Evolutionary conservation across 495 filamentous ascomycete genomes (phyloP), one percentile per base, ranked within the genome.

Genomic region (Neurospora tetraspora): DNA sequence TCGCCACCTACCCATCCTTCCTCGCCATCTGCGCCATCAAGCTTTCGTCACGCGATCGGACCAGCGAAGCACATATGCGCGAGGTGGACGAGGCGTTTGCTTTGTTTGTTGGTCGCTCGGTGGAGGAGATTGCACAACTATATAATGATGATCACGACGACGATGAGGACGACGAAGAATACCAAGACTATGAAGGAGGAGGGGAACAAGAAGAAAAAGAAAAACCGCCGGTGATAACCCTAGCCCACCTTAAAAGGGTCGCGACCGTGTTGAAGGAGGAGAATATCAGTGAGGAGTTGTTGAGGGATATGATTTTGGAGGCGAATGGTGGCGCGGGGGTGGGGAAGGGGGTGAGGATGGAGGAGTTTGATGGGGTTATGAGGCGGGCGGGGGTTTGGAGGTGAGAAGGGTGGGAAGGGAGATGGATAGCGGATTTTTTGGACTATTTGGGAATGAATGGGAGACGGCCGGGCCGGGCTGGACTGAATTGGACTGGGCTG

Each of bases 301-400:
- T 99, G 75, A 87, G 85, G 81, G 93, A 97, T 85, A 99, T 99
- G 96, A 90, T 99, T 61, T 78, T 91, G 45, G 96, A 98, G 85
- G 96, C 93, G 74, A 97, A 94, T 81, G 94, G 91, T 1, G 93
- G 92, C 4, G 88, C 83, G 7, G 91, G 91, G 14, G 85, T 94
- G 10, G 86, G 85, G 38, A 86, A 81, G 71, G 94, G 93, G 11
- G 96, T 97, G 37, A 87, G 84, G 65, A 81, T 89, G 77, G 90
- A 90, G 68, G 92, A 96, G 79, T 97, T 98, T 80, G 91, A 93
- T 82, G 88, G 85, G 69, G 92, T 97, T 16, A 94, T 97, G 94
- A 87, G 83, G 70, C 84, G 93, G 78, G 94, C 94, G 5, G 94
- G 94, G 10, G 90, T 93, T 73, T 94, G 93, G 83, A 88, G 86